Base-by-base conservation (phyloP, 495 filamentous ascomycete species). In the Aspergillus homomorphus region DNA sequence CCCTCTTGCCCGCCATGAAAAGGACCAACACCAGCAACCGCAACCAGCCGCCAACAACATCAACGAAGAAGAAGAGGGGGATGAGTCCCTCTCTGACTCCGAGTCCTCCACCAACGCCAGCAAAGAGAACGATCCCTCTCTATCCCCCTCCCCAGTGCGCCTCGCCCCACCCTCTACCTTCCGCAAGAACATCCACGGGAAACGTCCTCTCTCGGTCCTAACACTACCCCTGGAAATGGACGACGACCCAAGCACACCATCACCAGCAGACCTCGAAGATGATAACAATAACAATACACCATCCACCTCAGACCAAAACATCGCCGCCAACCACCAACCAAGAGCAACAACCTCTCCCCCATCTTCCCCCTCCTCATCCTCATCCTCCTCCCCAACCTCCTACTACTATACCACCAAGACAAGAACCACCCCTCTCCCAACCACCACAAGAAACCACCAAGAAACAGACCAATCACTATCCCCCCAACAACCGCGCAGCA, bases 121-220 rank as follows among this genome's bases (percentile, higher is more conserved):
- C 57, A 82, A 82, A 71, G 80, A 82, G 64, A 82, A 82, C 54
- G 68, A 82, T 55, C 77, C 79, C 1, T 76, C 73, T 10, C 62
- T 77, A 18, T 77, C 77, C 10, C 75, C 73, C 7, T 67, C 67
- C 1, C 75, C 74, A 0, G 65, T 76, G 20, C 64, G 62, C 52
- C 51, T 67, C 7, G 52, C 64, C 44, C 63, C 67, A 14, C 67
- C 69, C 12, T 12, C 33, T 18, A 71, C 61, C 26, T 69, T 73
- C 16, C 66, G 73, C 48, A 75, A 75, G 41, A 73, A 68, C 46
- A 62, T 69, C 12, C 63, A 67, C 16, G 68, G 69, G n/a, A 75
- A 74, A 62, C 67, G 79, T n/a, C 70, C 75, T n/a, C 58, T 79
- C 51, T 69, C 74, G 55, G 66, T 78, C 50, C 60, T 77, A 41